Evolutionary conservation across 139 green algal genomes (phyloP), one percentile per base, ranked within the genome.

Genomic region (Asterochloris erici): DNA sequence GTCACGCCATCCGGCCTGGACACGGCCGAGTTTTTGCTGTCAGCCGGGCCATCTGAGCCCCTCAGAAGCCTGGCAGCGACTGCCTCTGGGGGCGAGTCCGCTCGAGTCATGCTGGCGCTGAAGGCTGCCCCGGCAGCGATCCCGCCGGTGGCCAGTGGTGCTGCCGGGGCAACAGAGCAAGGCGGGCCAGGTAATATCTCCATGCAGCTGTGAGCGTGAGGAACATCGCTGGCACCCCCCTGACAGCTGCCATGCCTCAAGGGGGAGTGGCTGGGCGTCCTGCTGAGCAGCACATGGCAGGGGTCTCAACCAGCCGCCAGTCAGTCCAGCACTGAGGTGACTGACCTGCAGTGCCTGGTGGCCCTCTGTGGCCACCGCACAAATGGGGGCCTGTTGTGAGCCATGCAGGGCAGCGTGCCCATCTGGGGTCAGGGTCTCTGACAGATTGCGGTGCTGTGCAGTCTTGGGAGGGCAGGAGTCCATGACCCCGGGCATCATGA

Each of bases 31-130:
- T 96, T 96, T 62, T 84, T 95, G 73, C 84, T 95, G 63, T 87
- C 91, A 16, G 89, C 94, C 9, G 93, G 94, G 23, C 94, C 90
- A 0, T 69, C 83, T 10, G 94, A 97, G 89, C 91, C 93, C 19
- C 85, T 97, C 74, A 87, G 91, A 62, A 86, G 93, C 21, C 88
- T 97, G 81, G 85, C 86, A 21, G 84, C 85, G 0, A 89, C 94
- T 17, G 94, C 93, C 1, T 96, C 91, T 12, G 94, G 94, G 61
- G 94, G 94, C 9, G 94, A 97, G 82, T 86, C 79, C 15, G 90
- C 93, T 0, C 91, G 94, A 15, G 79, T 97, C 62, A 95, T 97
- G 93, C 87, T 97, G 19, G 94, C 94, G 0, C 89, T 97, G 16
- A 97, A 97, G 79, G 91, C 93, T 24, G 94, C 92, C 14, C 92